These are phyloP conservation scores for Pulveroboletus sp. DNA, from an alignment of 768 basidiomycete species.

Conservation along the genomic window DNA sequence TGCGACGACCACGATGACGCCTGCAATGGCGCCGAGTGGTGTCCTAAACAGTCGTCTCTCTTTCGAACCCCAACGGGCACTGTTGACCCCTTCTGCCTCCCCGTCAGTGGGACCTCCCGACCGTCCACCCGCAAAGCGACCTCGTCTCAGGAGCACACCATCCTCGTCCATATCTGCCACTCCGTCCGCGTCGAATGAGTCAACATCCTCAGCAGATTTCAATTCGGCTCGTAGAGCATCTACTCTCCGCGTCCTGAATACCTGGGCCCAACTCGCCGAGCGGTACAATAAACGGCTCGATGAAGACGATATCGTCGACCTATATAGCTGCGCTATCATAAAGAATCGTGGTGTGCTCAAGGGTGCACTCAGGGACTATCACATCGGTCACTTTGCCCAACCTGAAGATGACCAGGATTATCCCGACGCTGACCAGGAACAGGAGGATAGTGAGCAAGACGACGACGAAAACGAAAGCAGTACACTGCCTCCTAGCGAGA, in stretches of 20 bases:
- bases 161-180: conserved; percentile 39
- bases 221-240: conserved; percentile 51
- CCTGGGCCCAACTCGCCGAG: conserved; percentile 66
- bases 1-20: conserved; percentile 11
- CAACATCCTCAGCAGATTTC: conserved; percentile 36
- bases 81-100: conserved; percentile 27
- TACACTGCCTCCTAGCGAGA: conserved; percentile 36
- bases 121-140: conserved; percentile 44
- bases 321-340: conserved; percentile 55
- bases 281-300: conserved; percentile 63
- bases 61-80: conserved; percentile 9
- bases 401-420: conserved; percentile 36
- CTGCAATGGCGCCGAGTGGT: not conserved
- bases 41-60: not conserved
- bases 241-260: conserved; percentile 49
- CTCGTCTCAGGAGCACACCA: conserved; percentile 43
- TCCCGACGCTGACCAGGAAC: conserved; percentile 37
- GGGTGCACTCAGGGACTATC: conserved; percentile 34
- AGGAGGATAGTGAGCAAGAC: conserved; percentile 47
- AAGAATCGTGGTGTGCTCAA: conserved; percentile 68
- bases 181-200: conserved; percentile 24
- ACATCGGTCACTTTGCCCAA: conserved; percentile 50
- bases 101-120: conserved; percentile 31
- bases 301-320: conserved; percentile 77
- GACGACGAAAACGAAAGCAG: conserved; percentile 57